Percentiles rank a stretch among this genome's conserved stretches.
Conservation (phyloP, 768 basidiomycete species). For the Lentinula sp. region DNA sequence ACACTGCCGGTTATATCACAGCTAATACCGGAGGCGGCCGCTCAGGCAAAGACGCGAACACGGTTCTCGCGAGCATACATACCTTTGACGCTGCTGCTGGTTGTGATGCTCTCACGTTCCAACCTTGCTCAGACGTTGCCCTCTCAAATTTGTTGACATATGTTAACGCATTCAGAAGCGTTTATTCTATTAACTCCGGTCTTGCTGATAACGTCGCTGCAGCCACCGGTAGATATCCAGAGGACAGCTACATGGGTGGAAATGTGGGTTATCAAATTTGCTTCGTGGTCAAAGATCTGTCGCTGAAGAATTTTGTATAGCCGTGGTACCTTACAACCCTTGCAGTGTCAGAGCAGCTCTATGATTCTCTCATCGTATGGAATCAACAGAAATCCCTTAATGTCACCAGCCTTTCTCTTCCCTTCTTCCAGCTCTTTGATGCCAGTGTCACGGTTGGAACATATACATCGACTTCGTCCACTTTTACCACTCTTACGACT, state of each 20-base stretch:
- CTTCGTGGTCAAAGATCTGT: background rate
- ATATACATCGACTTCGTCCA: constrained; percentile 42
- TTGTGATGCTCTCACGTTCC: constrained; percentile 9
- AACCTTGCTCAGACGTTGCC: constrained; percentile 71
- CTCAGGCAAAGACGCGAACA: constrained; percentile 72
- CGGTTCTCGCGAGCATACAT: constrained; percentile 61
- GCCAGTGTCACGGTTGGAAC: constrained; percentile 16
- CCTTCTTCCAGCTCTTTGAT: constrained; percentile 63
- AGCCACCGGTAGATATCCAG: constrained; percentile 54
- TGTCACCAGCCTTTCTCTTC: constrained; percentile 55
- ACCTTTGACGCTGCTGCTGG: constrained; percentile 51
- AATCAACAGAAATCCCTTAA: constrained; percentile 38
- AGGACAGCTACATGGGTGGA: constrained; percentile 49
- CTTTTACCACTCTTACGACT: constrained; percentile 39
- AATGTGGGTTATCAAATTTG: constrained; percentile 27
- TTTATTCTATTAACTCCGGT: constrained; percentile 62
- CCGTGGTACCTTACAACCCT: constrained; percentile 73
- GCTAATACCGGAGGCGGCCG: constrained; percentile 73
- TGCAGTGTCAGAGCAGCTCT: constrained; percentile 72
- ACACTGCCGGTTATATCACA: constrained; percentile 48
- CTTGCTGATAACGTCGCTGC: constrained; percentile 41
- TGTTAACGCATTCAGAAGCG: constrained; percentile 56
- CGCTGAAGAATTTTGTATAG: constrained; percentile 20
- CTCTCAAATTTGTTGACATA: constrained; percentile 62
- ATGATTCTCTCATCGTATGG: constrained; percentile 68